Conservation (phyloP, 768 basidiomycete genomes). For the Lyophyllum shimeji region DNA sequence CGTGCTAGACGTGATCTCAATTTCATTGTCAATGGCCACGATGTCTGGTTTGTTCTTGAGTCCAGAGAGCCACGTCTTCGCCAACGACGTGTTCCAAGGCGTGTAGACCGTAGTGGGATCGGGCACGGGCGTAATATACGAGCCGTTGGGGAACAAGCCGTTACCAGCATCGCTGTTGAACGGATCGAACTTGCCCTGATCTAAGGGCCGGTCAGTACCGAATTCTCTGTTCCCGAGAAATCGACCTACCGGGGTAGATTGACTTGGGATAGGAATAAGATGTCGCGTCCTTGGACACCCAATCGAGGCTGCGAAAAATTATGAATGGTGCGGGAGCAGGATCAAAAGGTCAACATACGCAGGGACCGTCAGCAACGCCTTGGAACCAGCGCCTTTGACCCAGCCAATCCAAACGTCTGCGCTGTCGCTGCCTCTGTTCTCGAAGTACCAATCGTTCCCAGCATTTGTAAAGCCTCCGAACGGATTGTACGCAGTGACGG, state of each 20-base stretch:
- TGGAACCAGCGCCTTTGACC: constrained; percentile 44
- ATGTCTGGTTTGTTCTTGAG: constrained; percentile 48
- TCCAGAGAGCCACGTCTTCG: constrained; percentile 42
- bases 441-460: constrained; percentile 56
- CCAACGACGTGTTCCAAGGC: constrained; percentile 47
- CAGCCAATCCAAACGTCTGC: constrained; percentile 52
- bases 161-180: constrained; percentile 49
- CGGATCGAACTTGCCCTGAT: constrained; percentile 44
- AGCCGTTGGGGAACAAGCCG: constrained; percentile 49
- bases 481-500: constrained; percentile 55
- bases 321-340: neutral
- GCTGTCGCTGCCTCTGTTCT: constrained; percentile 44
- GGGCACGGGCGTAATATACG: constrained; percentile 38
- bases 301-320: constrained; percentile 41
- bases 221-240: neutral
- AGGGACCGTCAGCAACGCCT: constrained; percentile 45
- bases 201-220: constrained; percentile 21
- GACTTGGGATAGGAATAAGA: constrained; percentile 51
- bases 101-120: constrained; percentile 41
- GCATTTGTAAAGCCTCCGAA: constrained; percentile 52
- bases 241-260: constrained; percentile 39
- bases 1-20: constrained; percentile 52
- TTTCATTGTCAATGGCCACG: constrained; percentile 55
- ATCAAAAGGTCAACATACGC: constrained; percentile 31
- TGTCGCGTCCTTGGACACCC: constrained; percentile 53